Base-by-base conservation (phyloP, 2,329 filamentous ascomycete species). In the Fusarium sp. region DNA sequence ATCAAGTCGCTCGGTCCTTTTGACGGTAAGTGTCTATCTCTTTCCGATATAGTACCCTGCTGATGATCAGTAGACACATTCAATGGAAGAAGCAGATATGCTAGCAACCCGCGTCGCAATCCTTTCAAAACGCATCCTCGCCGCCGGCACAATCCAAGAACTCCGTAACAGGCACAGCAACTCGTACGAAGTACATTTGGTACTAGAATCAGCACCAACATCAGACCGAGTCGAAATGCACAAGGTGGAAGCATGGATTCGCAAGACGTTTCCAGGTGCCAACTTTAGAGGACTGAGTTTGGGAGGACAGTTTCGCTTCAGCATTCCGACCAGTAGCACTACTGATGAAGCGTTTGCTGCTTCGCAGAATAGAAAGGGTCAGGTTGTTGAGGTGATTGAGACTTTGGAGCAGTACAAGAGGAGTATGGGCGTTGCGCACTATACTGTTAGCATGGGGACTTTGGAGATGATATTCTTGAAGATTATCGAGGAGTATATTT, bases 51-150 rank as follows among this genome's bases (percentile, higher is more conserved):
- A 15, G 32, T 36, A 18, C 10, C 35, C 17, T 36, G 9, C 57
- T 60, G 1, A 60, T 13, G 4, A 5, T 1, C 1, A 17, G 0
- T 14, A 63, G 0, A 95, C 93, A 1, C 93, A 95, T 79, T 91
- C 88, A 17, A 95, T 95, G 92, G 93, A 95, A 79, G 93, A 95
- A 80, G 93, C 93, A 4, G 92, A 94, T 74, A 92, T 92, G 3
- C 85, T 95, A 6, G 92, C 93, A 0, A 90, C 69, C 13, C 78
- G 79, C 12, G 80, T 78, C 5, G 94, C 93, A 9, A 97, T 97
- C 76, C 90, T 97, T 83, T 93, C 94, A 7, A 88, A 88, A 73
- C 88, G 90, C 45, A 96, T 97, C 93, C 86, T 97, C 17, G 94
- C 94, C 0, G 85, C 95, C 15, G 94, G 94, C 1, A 91, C 90